A percentile compares a stretch with the other conserved stretches of the same genome.
Evolutionary conservation across 768 basidiomycete genomes (phyloP).

Genomic region (Podaxis sp.): DNA sequence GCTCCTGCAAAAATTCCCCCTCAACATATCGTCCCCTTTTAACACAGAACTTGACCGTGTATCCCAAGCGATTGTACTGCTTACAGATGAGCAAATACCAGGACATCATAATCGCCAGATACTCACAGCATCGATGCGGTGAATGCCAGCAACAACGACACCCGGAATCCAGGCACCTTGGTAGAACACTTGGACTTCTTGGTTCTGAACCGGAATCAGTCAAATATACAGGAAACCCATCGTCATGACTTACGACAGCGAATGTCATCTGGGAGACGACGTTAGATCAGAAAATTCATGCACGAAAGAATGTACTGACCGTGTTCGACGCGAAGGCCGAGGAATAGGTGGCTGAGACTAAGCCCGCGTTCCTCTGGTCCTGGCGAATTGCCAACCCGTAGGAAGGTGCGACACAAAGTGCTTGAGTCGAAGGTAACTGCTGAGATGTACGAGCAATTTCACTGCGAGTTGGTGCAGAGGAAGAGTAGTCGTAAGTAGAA

Average conservation of each 20-base stretch:
- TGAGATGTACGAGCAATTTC: neutral
- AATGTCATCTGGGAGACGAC: neutral
- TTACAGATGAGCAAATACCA: neutral
- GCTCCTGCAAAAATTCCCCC: neutral
- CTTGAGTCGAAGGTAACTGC: neutral
- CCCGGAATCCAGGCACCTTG: neutral
- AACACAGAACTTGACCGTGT: neutral
- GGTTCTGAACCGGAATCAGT: neutral
- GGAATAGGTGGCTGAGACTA: neutral
- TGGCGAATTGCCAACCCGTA: neutral
- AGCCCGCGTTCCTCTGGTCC: neutral
- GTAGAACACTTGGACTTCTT: neutral
- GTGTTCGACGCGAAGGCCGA: neutral
- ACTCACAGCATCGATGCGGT: neutral
- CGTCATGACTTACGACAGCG: neutral
- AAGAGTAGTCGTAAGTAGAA: neutral
- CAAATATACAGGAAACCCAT: neutral
- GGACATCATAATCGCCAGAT: neutral
- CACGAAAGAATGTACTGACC: neutral
- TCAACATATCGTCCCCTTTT: neutral
- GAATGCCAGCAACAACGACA: neutral
- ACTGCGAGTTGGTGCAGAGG: neutral
- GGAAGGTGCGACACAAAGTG: neutral
- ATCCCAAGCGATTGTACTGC: neutral
- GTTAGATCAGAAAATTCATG: neutral